Percentiles rank a stretch among this genome's conserved stretches.
Evolutionary conservation across 176 grass and related monocot species (phyloP).

Genomic region (Olyra latifolia): DNA sequence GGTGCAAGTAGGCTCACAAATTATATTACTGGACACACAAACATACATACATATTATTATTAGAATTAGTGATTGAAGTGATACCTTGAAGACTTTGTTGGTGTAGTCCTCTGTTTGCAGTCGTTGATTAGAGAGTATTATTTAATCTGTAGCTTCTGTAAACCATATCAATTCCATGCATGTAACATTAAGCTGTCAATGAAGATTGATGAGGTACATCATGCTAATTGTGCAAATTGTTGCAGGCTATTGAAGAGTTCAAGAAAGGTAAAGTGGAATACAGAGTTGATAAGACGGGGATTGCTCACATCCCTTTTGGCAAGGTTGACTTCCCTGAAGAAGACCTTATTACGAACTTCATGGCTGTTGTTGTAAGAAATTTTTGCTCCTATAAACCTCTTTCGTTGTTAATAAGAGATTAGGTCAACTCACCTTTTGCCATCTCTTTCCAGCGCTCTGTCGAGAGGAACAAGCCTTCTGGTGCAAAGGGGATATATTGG

Average conservation of each 20-base stretch:
- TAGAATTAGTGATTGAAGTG: background rate
- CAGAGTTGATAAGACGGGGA: conserved; percentile 93
- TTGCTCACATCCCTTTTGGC: conserved; percentile 88
- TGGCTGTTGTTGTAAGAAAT: conserved; percentile 86
- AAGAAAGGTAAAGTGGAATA: conserved; percentile 99
- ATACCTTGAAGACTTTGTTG: background rate
- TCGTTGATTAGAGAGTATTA: background rate
- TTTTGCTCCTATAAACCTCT: background rate
- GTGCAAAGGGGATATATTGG: conserved; percentile 99
- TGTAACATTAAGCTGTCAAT: conserved; percentile 13
- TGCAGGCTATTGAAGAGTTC: conserved; percentile 96
- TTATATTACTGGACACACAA: background rate
- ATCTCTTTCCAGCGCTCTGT: conserved; percentile 69
- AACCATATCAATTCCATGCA: background rate
- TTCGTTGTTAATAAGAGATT: background rate
- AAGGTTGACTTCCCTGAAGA: conserved; percentile 86
- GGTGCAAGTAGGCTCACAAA: background rate
- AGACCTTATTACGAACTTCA: conserved; percentile 90
- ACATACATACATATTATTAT: background rate
- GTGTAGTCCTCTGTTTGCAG: background rate
- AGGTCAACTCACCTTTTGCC: conserved; percentile 24
- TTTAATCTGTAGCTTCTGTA: background rate
- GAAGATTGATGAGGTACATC: conserved; percentile 17
- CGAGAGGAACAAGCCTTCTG: conserved; percentile 90
- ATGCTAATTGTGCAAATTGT: conserved; percentile 37